Conservation (phyloP, 257 asterid genomes). For the Solanum rostratum region DNA sequence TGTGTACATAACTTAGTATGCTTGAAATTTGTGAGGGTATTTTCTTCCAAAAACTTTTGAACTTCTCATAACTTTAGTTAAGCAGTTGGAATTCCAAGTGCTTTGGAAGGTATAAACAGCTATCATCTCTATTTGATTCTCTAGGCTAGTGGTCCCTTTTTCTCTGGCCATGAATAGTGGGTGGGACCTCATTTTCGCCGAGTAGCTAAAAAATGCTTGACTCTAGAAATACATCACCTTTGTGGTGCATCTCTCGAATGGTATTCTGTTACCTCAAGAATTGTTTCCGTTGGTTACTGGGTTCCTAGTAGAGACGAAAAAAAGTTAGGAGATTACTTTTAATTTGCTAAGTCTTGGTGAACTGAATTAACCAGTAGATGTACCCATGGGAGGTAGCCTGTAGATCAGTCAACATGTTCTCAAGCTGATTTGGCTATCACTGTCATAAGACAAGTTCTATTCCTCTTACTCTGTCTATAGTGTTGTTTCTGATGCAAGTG, state of each 20-base stretch:
- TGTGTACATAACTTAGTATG: background rate
- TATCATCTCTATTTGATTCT: too few relatives aligned
- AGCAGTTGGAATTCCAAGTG: background rate
- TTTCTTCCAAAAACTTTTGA: background rate
- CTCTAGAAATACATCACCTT: background rate
- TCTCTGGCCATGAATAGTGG: too few relatives aligned
- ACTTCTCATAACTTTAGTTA: background rate
- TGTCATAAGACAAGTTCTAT: background rate
- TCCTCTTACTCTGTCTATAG: background rate
- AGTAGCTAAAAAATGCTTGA: background rate
- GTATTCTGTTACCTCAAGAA: background rate
- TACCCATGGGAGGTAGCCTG: background rate
- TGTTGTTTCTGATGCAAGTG: background rate
- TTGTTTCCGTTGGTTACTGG: background rate
- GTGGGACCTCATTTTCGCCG: too few relatives aligned
- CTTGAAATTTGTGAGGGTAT: background rate
- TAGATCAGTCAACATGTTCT: background rate
- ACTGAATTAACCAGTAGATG: background rate
- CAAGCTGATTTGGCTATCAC: background rate
- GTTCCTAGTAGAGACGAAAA: background rate
- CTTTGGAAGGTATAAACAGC: background rate
- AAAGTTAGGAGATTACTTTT: background rate
- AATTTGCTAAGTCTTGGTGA: background rate
- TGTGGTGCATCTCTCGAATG: background rate
- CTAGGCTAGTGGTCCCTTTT: too few relatives aligned